phyloP scores from a whole-genome alignment of 768 basidiomycete genomes.

The Boletus eberwhitei region DNA sequence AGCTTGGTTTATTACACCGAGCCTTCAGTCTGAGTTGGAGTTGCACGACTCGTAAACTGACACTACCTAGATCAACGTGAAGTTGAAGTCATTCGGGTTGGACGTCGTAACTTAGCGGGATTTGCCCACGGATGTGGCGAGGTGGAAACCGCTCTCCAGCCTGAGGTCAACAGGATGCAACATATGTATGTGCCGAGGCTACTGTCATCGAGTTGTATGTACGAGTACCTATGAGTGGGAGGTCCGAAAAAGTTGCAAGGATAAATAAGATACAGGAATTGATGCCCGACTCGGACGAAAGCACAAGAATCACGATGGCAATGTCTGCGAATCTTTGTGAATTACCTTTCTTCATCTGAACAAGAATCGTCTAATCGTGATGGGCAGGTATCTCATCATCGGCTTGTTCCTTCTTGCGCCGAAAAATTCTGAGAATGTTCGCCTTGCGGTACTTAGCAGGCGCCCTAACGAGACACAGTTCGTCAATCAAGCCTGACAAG shows the following conservation, averaged over 20 bases:
- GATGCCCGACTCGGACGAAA: background rate
- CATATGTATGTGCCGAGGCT: background rate
- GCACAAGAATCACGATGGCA: background rate
- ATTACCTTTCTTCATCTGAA: background rate
- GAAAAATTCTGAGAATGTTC: conserved; percentile 15
- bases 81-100: background rate
- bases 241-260: background rate
- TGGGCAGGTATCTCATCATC: background rate
- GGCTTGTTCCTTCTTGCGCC: conserved; percentile 11
- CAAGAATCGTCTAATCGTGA: background rate
- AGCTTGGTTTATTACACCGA: background rate
- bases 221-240: background rate
- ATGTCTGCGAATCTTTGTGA: background rate
- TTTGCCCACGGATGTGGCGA: background rate
- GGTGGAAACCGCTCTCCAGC: background rate
- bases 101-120: background rate
- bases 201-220: background rate
- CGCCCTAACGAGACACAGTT: conserved; percentile 25
- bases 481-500: conserved; percentile 15
- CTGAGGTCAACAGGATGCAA: background rate
- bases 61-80: background rate
- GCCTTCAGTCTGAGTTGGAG: background rate
- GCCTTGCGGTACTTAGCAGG: conserved; percentile 13
- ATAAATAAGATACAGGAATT: conserved; percentile 1
- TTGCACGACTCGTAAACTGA: background rate